Base-by-base conservation (phyloP, 2,329 filamentous ascomycete genomes). In the Aspergillus tamarii region DNA sequence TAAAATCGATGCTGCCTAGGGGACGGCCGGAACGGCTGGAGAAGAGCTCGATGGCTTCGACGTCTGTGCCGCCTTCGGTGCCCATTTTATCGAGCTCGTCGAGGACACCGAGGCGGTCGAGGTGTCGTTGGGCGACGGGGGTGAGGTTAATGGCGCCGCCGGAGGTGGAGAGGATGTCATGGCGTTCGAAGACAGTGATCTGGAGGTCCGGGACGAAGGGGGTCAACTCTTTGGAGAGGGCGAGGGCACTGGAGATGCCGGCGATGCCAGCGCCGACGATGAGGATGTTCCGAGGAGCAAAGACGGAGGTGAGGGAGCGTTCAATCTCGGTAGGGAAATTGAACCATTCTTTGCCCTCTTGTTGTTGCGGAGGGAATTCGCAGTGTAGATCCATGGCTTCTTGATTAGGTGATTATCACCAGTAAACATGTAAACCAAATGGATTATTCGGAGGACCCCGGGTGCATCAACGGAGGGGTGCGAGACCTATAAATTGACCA, bases 111-210 rank as follows among this genome's bases (percentile, higher is more conserved):
- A 82, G 69, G 41, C 78, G 74, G 30, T 79, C 76, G 7, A 83
- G 75, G 65, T 81, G 78, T 9, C 80, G 72, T 45, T 82, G 74
- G 3, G 80, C 81, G 11, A 80, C 80, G 1, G 81, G 80, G 0
- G 80, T 81, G 21, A 83, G 68, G 62, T 80, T 80, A 62, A 83
- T 79, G 4, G 80, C 80, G 11, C 80, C 80, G 10, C 80, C 80
- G 14, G 78, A 77, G 6, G 79, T 82, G 0, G 80, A 78, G 8
- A 80, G 74, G 9, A 79, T 67, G 19, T 77, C 73, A 62, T 79
- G 75, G 26, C 79, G 74, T 65, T 82, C 80, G 61, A 74, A 81
- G 26, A 81, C 64, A 2, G 70, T 77, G 64, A 81, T 80, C 34
- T 73, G 70, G 23, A 78, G 63, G 32, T 74, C 69, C 1, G 76